Conservation (phyloP, 2,329 filamentous ascomycete species). For the Cytospora mali region DNA sequence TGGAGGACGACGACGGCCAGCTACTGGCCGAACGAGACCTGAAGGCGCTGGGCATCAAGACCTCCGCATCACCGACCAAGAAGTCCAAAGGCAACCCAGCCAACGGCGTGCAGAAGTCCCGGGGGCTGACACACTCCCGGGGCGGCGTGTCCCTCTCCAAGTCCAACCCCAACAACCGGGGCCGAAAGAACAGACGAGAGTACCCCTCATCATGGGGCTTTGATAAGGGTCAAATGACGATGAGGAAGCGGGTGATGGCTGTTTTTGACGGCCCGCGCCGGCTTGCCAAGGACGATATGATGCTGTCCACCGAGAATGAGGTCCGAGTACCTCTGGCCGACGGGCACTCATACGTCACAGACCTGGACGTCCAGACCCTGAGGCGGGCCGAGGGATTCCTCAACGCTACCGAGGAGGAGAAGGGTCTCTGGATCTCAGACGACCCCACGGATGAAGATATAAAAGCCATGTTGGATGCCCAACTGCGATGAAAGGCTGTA, state of each 20-base stretch:
- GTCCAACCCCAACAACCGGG: conserved; percentile 53
- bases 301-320: conserved; percentile 94
- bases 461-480: conserved; percentile 57
- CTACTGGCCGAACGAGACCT: conserved; percentile 56
- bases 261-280: conserved; percentile 88
- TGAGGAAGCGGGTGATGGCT: conserved; percentile 95
- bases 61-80: conserved; percentile 51
- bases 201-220: conserved; percentile 96
- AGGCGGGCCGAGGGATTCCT: conserved; percentile 85
- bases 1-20: conserved; percentile 61
- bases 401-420: conserved; percentile 80
- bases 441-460: conserved; percentile 66
- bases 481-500: conserved; percentile 17
- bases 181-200: conserved; percentile 89
- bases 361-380: conserved; percentile 88
- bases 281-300: conserved; percentile 98
- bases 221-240: conserved; percentile 89
- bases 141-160: conserved; percentile 63
- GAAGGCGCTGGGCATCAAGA: conserved; percentile 45
- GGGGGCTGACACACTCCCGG: conserved; percentile 77
- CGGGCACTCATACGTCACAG: conserved; percentile 81
- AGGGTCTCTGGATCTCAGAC: conserved; percentile 79
- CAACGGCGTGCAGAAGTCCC: conserved; percentile 65
- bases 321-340: conserved; percentile 81
- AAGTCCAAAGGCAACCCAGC: conserved; percentile 59